Conservation (phyloP, 2,329 filamentous ascomycete species). For the Botrytis cinerea region DNA sequence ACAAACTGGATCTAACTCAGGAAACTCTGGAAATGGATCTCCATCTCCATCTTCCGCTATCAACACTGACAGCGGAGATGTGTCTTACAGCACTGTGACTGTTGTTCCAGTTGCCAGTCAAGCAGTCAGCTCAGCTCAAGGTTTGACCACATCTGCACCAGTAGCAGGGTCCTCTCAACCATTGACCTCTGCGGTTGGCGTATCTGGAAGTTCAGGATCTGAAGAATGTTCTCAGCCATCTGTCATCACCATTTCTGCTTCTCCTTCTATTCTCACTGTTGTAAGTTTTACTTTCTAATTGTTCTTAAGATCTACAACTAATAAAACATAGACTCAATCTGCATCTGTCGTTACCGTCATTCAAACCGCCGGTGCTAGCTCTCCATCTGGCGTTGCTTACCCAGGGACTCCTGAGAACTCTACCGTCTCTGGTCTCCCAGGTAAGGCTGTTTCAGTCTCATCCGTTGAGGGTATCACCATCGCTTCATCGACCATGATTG, state of each 20-base stretch:
- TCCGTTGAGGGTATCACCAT: background rate
- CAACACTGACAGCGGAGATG: too few relatives aligned
- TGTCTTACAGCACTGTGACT: conserved; percentile 11
- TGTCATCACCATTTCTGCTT: conserved; percentile 9
- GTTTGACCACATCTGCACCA: conserved; percentile 1
- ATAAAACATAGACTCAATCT: conserved; percentile 11
- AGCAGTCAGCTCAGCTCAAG: conserved; percentile 9
- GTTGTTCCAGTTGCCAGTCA: conserved; percentile 18
- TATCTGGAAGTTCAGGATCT: conserved; percentile 1
- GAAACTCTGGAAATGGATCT: conserved; percentile 5
- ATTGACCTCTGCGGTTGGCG: background rate
- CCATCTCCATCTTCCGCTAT: conserved; percentile 5
- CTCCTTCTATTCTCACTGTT: conserved; percentile 15
- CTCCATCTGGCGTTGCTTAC: background rate
- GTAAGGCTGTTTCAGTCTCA: background rate
- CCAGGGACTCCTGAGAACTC: background rate
- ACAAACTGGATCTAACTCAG: conserved; percentile 7
- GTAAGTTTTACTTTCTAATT: background rate
- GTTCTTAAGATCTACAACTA: background rate
- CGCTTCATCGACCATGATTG: background rate
- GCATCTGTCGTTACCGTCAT: conserved; percentile 14
- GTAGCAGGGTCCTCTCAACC: conserved; percentile 7
- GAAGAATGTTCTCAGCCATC: conserved; percentile 19
- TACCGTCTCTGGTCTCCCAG: background rate
- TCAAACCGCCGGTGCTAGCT: conserved; percentile 13